These are phyloP conservation scores for Pseudozyma hubeiensis DNA, from an alignment of 1,284 basidiomycete species.

Conservation along the genomic window DNA sequence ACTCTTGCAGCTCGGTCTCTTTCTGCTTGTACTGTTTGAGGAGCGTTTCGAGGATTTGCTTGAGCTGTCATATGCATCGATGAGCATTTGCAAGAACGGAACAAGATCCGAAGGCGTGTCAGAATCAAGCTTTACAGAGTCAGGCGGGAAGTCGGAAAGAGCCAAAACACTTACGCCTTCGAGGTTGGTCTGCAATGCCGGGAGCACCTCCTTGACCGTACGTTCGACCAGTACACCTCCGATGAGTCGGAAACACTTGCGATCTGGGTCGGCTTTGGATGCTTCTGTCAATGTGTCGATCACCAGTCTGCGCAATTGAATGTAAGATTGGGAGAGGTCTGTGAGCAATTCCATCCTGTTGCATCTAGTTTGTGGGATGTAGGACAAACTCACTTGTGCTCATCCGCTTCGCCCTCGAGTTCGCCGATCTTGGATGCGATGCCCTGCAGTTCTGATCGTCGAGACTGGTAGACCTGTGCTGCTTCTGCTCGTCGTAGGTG, in stretches of 20 bases:
- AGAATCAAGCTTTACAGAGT: not conserved
- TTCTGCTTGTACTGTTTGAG: slow-evolving; percentile 67
- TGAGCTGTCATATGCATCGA: slow-evolving; percentile 46
- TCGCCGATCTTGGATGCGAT: slow-evolving; percentile 67
- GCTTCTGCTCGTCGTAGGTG: slow-evolving; percentile 43
- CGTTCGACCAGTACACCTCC: slow-evolving; percentile 95
- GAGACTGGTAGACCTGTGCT: slow-evolving; percentile 54
- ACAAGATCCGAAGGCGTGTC: not conserved
- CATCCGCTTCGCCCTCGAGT: slow-evolving; percentile 66
- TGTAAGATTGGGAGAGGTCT: not conserved
- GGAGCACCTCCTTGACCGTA: slow-evolving; percentile 94
- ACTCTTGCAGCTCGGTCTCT: slow-evolving; percentile 56
- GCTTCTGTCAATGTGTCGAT: slow-evolving; percentile 80
- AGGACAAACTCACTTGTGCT: slow-evolving; percentile 61
- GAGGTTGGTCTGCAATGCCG: slow-evolving; percentile 72
- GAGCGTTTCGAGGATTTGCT: slow-evolving; percentile 60
- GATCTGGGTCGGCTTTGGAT: slow-evolving; percentile 77
- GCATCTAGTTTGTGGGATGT: too few species aligned
- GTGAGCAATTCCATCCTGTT: not conserved
- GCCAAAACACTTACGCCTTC: slow-evolving; percentile 56
- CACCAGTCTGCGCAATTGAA: slow-evolving; percentile 78
- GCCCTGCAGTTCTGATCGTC: slow-evolving; percentile 61
- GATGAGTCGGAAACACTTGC: slow-evolving; percentile 95
- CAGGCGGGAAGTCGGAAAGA: not conserved
- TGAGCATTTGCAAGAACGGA: too few species aligned